These are phyloP conservation scores for Danielozyma ontarioensis DNA, from an alignment of 805 yeast genomes.

Conservation along the genomic window DNA sequence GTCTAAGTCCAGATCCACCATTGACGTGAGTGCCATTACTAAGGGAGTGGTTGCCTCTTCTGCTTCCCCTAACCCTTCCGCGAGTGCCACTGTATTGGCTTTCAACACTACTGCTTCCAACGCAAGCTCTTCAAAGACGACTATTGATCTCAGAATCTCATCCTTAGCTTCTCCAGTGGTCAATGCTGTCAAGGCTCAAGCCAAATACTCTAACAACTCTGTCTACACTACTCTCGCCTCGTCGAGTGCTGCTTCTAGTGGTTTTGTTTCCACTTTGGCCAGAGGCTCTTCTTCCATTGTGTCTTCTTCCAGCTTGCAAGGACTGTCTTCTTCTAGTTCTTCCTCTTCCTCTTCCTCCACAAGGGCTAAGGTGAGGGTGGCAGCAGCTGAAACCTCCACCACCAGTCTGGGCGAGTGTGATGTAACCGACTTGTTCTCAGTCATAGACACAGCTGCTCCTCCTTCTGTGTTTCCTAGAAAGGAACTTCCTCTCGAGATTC, in stretches of 20 bases:
- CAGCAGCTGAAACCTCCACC: neutral
- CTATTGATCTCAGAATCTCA: slow-evolving; percentile 4
- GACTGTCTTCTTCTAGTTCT: neutral
- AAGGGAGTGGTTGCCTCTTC: slow-evolving; percentile 6
- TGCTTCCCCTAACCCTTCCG: neutral
- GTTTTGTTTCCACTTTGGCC: neutral
- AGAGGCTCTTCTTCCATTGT: neutral
- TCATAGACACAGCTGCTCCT: slow-evolving; percentile 43
- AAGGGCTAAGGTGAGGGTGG: neutral
- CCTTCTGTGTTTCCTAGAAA: slow-evolving; percentile 41
- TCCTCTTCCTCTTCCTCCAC: neutral
- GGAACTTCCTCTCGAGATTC: slow-evolving; percentile 40
- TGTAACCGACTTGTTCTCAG: slow-evolving; percentile 38
- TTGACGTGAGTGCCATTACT: slow-evolving; percentile 16
- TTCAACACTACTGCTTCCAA: neutral
- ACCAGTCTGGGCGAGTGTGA: neutral
- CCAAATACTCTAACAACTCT: neutral
- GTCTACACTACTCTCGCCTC: neutral
- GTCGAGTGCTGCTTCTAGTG: neutral
- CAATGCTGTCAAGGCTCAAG: neutral
- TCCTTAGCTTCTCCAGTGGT: neutral
- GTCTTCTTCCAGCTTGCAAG: neutral
- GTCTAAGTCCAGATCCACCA: slow-evolving; percentile 18
- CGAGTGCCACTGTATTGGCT: neutral
- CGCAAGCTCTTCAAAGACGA: neutral